Conservation (phyloP, 768 basidiomycete species). For the Panellus pusillus region DNA sequence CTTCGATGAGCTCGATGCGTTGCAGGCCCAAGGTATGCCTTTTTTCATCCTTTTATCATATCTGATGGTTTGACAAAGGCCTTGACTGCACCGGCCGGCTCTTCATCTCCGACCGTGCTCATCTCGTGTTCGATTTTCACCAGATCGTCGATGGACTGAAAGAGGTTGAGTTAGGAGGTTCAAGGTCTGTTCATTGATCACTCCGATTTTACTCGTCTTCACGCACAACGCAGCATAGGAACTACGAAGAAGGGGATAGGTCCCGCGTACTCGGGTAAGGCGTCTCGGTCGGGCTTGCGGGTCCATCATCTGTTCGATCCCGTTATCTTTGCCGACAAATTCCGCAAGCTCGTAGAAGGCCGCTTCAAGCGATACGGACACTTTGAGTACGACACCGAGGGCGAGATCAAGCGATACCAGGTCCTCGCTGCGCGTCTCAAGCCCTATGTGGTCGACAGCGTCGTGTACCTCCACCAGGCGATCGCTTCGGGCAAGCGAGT, state of each 20-base stretch:
- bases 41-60: background rate
- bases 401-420: slow-evolving; percentile 90
- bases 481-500: slow-evolving; percentile 73
- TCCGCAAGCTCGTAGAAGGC: slow-evolving; percentile 93
- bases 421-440: slow-evolving; percentile 78
- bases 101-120: slow-evolving; percentile 93
- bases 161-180: slow-evolving; percentile 94
- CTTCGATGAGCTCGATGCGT: slow-evolving; percentile 86
- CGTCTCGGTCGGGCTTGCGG: slow-evolving; percentile 92
- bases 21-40: slow-evolving; percentile 77
- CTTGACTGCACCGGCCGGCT: slow-evolving; percentile 82
- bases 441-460: slow-evolving; percentile 89
- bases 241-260: slow-evolving; percentile 99
- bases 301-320: slow-evolving; percentile 95
- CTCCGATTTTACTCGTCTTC: background rate
- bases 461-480: slow-evolving; percentile 81
- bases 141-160: slow-evolving; percentile 99
- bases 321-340: slow-evolving; percentile 83
- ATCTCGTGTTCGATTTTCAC: slow-evolving; percentile 98
- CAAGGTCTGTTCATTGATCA: slow-evolving; percentile 48
- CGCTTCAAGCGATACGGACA: slow-evolving; percentile 97
- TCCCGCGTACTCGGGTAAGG: slow-evolving; percentile 97
- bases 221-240: slow-evolving; percentile 65
- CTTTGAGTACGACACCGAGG: slow-evolving; percentile 98
- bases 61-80: slow-evolving; percentile 48